Evolutionary conservation across 2,329 filamentous ascomycete genomes (phyloP), one percentile per base, ranked within the genome.

Genomic region (Emergomyces orientalis): DNA sequence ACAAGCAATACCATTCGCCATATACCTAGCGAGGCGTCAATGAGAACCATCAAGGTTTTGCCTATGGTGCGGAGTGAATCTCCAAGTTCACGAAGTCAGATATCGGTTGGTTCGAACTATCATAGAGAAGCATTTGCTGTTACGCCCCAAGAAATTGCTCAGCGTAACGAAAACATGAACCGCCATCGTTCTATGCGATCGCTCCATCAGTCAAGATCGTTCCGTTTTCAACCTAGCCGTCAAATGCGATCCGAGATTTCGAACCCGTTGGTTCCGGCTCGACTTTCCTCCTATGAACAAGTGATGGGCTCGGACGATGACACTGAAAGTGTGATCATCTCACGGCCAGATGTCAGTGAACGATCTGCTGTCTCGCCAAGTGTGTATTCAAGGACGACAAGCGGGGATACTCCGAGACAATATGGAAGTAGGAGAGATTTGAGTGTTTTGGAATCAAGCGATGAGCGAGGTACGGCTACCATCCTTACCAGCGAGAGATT

Each of bases 331-430:
- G 61, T 68, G 14, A 65, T 68, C 5, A 57, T 67, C 17, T 54
- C 49, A 52, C 59, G 60, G 13, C 54, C 62, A 4, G 17, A 30
- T 55, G 8, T 49, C 47, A 25, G 56, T n/a, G 43, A 55, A 9
- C 47, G 32, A 27, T 62, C n/a, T 58, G 65, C 60, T 63, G 63
- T 60, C 58, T 72, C 71, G 34, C 72, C 71, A 14, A 75, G 73
- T 59, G 65, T 74, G 27, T 75, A 75, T 63, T 75, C 73, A 4
- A 66, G 70, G 62, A 71, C 69, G 27, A 72, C 72, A 11, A 68
- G 69, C 58, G 71, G 70, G 22, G 63, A 68, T 56, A 65, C 68
- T 14, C 67, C 67, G 32, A n/a, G 45, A 41, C 60, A 47, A 22
- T 52, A 62, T 19, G 62, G 59, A 34, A 65, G 32, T 37, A 57